Evolutionary conservation across 2,329 filamentous ascomycete species (phyloP).

Genomic region (Tolypocladium endophyticum): DNA sequence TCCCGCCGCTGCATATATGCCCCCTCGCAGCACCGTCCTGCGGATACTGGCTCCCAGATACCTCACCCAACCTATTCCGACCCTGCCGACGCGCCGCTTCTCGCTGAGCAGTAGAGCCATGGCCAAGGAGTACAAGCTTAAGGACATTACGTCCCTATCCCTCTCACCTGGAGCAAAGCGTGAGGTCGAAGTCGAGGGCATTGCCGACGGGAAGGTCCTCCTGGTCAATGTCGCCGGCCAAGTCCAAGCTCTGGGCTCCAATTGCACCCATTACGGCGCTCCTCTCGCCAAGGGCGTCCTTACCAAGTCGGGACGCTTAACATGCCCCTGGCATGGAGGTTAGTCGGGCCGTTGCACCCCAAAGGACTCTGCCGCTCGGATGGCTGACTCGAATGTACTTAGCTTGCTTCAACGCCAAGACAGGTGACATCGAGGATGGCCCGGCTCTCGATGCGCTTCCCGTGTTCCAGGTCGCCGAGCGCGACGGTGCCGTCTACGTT

Average conservation of each 20-base stretch:
- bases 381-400: not conserved
- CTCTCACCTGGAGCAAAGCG: slow-evolving; percentile 74
- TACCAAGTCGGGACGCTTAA: slow-evolving; percentile 70
- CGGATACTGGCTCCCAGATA: not conserved
- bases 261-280: slow-evolving; percentile 87
- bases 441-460: slow-evolving; percentile 81
- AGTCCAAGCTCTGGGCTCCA: slow-evolving; percentile 69
- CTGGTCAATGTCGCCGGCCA: slow-evolving; percentile 69
- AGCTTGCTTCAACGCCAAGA: slow-evolving; percentile 88
- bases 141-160: slow-evolving; percentile 63
- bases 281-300: slow-evolving; percentile 80
- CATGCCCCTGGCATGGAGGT: slow-evolving; percentile 97
- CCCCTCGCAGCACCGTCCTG: not conserved
- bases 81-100: slow-evolving; percentile 6
- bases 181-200: slow-evolving; percentile 82
- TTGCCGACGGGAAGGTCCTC: slow-evolving; percentile 77
- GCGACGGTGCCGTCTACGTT: slow-evolving; percentile 75
- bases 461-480: slow-evolving; percentile 71
- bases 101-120: slow-evolving; percentile 27
- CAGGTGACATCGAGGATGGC: slow-evolving; percentile 90
- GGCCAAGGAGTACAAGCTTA: slow-evolving; percentile 58
- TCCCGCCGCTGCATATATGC: not conserved
- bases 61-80: not conserved
- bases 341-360: slow-evolving; percentile 10
- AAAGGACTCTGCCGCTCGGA: not conserved